Evolutionary conservation across 805 yeast species (phyloP).

Genomic region (Kodamaea restingae): DNA sequence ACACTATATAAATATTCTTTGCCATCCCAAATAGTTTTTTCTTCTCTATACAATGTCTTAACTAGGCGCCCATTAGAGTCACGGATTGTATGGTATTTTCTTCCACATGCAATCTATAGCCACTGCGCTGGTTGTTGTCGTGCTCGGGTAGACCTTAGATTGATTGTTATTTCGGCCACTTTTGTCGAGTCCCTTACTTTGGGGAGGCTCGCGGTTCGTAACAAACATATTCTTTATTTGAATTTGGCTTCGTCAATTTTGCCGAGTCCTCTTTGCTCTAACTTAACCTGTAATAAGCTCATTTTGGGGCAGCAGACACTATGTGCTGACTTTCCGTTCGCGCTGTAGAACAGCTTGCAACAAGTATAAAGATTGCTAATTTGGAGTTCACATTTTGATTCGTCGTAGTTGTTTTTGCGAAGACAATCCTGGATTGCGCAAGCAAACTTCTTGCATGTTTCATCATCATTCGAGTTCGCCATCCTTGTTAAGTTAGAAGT

Average conservation of each 20-base stretch:
- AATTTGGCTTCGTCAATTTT: slow-evolving; percentile 43
- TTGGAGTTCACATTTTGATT: slow-evolving; percentile 63
- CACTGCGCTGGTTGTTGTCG: slow-evolving; percentile 51
- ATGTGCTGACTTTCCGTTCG: slow-evolving; percentile 53
- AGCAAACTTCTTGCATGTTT: slow-evolving; percentile 69
- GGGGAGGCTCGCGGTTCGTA: slow-evolving; percentile 68
- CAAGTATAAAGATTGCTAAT: slow-evolving; percentile 74
- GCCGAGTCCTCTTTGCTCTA: slow-evolving; percentile 58
- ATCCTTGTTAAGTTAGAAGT: not conserved
- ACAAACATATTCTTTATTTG: slow-evolving; percentile 46
- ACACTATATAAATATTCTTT: not conserved
- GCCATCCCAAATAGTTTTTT: slow-evolving; percentile 11
- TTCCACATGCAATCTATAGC: slow-evolving; percentile 45
- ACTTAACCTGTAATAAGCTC: slow-evolving; percentile 54
- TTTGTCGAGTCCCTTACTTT: slow-evolving; percentile 51
- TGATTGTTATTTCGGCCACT: slow-evolving; percentile 50
- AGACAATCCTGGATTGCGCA: slow-evolving; percentile 83
- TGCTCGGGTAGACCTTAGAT: slow-evolving; percentile 96
- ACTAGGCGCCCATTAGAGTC: slow-evolving; percentile 85
- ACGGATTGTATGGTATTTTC: slow-evolving; percentile 47
- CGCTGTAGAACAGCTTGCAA: slow-evolving; percentile 61
- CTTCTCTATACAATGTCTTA: slow-evolving; percentile 21
- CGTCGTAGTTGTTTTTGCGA: slow-evolving; percentile 58
- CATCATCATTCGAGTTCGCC: not conserved
- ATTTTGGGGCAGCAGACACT: slow-evolving; percentile 81